Evolutionary conservation across 2,329 filamentous ascomycete genomes (phyloP), one percentile per base, ranked within the genome.

Genomic region (Claviceps lovelessii): DNA sequence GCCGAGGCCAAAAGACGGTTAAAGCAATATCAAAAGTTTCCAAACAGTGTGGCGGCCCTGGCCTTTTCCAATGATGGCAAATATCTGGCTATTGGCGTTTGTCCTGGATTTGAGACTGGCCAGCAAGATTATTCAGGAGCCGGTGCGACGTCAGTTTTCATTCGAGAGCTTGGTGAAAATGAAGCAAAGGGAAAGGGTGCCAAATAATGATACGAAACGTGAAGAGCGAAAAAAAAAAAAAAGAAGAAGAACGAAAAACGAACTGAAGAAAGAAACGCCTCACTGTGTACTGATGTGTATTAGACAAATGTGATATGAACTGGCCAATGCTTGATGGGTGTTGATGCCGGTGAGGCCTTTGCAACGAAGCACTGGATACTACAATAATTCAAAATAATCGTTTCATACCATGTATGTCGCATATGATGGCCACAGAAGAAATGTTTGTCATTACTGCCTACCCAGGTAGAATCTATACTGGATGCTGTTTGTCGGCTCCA

Each of bases 1-100:
- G 90, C 87, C 10, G 84, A 90, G 62, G 87, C 88, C 55, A 96
- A 95, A 80, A 79, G 90, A 63, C 81, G 90, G 67, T 87, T 96
- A 68, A 81, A 88, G 65, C 88, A 94, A 67, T 95, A 95, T 68
- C 88, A 90, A 63, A 86, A 87, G 64, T 89, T 90, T 56, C 78
- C 84, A 17, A 82, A 89, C 47, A 89, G 84, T 63, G 81, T 96
- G 8, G 84, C 87, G 10, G 84, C 85, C 0, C 71, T 95, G 57
- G 80, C 80, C 1, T 96, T 95, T 67, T 89, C 84, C 44, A 74
- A 73, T 1, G 84, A 93, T 62, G 90, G 90, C 8, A 85, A 79
- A 61, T 85, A 83, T 59, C 74, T 95, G 41, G 90, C 88, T 28
- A 79, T 95, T 47, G 90, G 80, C 10, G 80, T 90, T 9, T 93